These are phyloP conservation scores for Lactarius trivialis DNA, from an alignment of 768 basidiomycete species.

Conservation along the genomic window DNA sequence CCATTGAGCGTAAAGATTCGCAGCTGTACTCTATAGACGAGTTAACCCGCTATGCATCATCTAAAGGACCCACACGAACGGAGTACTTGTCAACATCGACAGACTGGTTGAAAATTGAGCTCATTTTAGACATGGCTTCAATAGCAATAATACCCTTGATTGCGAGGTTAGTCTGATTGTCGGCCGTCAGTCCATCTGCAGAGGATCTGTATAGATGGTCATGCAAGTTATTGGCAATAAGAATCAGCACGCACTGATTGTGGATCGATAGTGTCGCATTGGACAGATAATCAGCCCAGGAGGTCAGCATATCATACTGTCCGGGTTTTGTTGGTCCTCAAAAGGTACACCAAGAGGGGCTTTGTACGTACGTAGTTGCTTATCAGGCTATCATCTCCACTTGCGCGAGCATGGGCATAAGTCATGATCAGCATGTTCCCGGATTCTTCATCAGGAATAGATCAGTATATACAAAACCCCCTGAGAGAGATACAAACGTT, in stretches of 20 bases:
- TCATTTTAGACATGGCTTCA: constrained; percentile 54
- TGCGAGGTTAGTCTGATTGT: constrained; percentile 63
- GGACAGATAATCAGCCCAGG: constrained; percentile 30
- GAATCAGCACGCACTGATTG: constrained; percentile 42
- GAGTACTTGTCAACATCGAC: constrained; percentile 25
- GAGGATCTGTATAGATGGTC: constrained; percentile 9
- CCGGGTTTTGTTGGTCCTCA: background rate
- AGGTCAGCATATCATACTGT: constrained; percentile 27
- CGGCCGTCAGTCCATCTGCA: constrained; percentile 18
- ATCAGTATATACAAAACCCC: too few relatives aligned
- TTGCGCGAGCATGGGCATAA: constrained; percentile 26
- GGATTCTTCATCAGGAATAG: constrained; percentile 19
- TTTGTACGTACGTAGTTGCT: constrained; percentile 18
- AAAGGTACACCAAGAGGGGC: background rate
- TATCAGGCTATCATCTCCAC: constrained; percentile 26
- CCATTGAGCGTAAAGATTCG: constrained; percentile 8
- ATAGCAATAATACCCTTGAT: constrained; percentile 68
- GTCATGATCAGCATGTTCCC: constrained; percentile 34
- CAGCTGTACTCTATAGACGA: background rate
- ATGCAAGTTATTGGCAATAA: background rate
- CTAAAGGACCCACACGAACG: constrained; percentile 21
- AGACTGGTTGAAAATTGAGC: constrained; percentile 26
- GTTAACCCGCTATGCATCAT: background rate
- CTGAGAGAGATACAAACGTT: constrained; percentile 1
- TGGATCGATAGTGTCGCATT: constrained; percentile 43